Base-by-base conservation (phyloP, 352 stramenopile species). In the Globisporangium cystogenes region DNA sequence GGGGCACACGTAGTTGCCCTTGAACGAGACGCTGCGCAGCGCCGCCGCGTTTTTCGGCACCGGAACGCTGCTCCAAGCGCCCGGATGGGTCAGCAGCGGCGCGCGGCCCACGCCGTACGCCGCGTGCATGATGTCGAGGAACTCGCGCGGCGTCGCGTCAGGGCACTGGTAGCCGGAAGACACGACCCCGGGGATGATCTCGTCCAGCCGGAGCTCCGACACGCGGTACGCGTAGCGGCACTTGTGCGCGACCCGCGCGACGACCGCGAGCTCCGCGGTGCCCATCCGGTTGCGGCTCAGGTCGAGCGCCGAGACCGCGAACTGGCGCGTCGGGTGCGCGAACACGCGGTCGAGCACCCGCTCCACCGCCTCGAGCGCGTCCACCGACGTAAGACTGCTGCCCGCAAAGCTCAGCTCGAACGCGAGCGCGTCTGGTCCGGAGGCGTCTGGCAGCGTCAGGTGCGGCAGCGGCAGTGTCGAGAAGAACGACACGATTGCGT, bases 211-310 rank as follows among this genome's bases (percentile, higher is more conserved):
- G 12, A 55, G 37, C 37, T 47, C 49, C 24, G 43, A 20, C 10
- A 55, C 21, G 5, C 37, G 18, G 37, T 55, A 55, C 26, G 40
- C 26, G 14, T 8, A 8, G 16, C 43, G 24, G 23, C 43, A 51
- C 43, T 39, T 40, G 24, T 33, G 8, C 3, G 58, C 36, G 18
- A 67, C 55, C 20, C 54, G 49, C 8, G 54, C 39, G 16, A 63
- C 16, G 14, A 63, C 33, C 15, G 45, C 44, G 10, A 67, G 23
- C 7, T 56, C 48, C 14, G 21, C 20, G 6, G n/a, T 4, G 21
- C 33, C 33, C 43, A 63, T 37, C 7, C 5, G 8, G 26, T 53
- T 53, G 0, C 45, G 16, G 20, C 43, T 60, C 10, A 67, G 12
- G 3, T 67, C 37, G 8, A 67, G 43, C 21, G 16, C n/a, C 2